A percentile compares a stretch with the other conserved stretches of the same genome.
These are phyloP conservation scores for Kwoniella europaea DNA, from an alignment of 768 basidiomycete genomes.

Conservation along the genomic window DNA sequence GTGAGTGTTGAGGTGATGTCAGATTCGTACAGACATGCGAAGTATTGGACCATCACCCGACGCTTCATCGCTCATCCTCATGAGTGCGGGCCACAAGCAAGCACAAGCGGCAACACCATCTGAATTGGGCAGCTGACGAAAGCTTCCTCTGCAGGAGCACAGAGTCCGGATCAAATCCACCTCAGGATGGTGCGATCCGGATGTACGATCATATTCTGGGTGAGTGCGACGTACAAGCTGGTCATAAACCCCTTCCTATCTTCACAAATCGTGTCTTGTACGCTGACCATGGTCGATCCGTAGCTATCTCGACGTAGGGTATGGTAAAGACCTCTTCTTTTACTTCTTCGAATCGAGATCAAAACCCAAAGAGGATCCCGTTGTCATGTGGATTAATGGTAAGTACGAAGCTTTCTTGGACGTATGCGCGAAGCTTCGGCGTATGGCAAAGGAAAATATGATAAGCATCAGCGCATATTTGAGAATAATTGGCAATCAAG, in stretches of 20 bases:
- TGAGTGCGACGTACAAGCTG: slow-evolving; percentile 8
- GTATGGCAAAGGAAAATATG: too few species aligned
- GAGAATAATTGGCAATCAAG: background rate
- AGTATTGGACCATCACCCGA: too few species aligned
- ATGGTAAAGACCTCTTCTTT: slow-evolving; percentile 61
- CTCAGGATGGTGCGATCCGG: slow-evolving; percentile 61
- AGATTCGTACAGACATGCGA: too few species aligned
- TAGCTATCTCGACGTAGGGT: slow-evolving; percentile 53
- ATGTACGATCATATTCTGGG: slow-evolving; percentile 57
- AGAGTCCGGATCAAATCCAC: slow-evolving; percentile 60
- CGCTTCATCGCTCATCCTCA: too few species aligned
- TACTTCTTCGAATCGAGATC: slow-evolving; percentile 76
- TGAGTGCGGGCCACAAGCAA: too few species aligned
- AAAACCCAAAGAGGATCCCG: slow-evolving; percentile 54
- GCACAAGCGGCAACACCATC: background rate
- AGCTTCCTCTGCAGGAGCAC: slow-evolving; percentile 40
- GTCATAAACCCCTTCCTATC: too few species aligned
- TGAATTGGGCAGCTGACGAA: background rate
- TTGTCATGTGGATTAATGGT: slow-evolving; percentile 59
- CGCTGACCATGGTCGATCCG: background rate
- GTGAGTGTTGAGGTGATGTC: slow-evolving; percentile 20
- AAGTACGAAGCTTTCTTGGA: too few species aligned
- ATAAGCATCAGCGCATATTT: too few species aligned
- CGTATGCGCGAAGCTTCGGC: too few species aligned
- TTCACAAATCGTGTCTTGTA: too few species aligned